Base-by-base conservation (phyloP, 768 basidiomycete genomes). In the Leccinum barrowsii region DNA sequence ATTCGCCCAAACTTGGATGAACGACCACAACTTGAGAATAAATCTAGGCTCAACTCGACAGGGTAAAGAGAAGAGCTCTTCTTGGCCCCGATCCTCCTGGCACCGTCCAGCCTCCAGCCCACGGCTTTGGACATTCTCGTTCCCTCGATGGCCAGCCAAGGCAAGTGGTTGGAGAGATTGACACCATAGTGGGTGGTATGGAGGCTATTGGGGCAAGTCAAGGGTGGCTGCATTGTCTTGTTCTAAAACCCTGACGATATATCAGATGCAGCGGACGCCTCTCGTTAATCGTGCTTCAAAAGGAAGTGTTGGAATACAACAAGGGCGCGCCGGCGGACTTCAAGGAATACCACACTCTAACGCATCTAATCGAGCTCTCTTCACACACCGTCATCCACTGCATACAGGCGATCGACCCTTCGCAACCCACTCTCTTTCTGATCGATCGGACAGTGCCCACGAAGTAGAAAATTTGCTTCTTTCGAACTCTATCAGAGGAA, bases 61-160 rank as follows among this genome's bases (percentile, higher is more conserved):
- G 89, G 68, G 80, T 92, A 63, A 94, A 91, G 74, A 83, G 91
- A 57, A 93, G 84, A 65, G 82, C 89, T 13, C 78, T 94, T 17
- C 82, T 94, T 22, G 84, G 77, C n/a, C 74, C 79, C 7, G 63
- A 65, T 53, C 48, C 62, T 50, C 49, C 63, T 30, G 56, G 68
- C 7, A 26, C 60, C 28, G 30, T 40, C 34, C 64, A 60, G 17
- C 56, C 72, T n/a, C 34, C 63, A 5, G 59, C 60, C 10, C 65
- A 69, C 11, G 49, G 58, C n/a, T 56, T 65, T 46, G 51, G 58
- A 49, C 56, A 57, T 24, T 37, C 62, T 32, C 65, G 61, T 56
- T 60, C 61, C 40, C 57, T 63, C 19, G 65, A 65, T 55, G 60
- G 44, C 50, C 65, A 60, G 3, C 42, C 51, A 26, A 73, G 68